Conservation (phyloP, 495 filamentous ascomycete species). For the Penicillium diatomitis region DNA sequence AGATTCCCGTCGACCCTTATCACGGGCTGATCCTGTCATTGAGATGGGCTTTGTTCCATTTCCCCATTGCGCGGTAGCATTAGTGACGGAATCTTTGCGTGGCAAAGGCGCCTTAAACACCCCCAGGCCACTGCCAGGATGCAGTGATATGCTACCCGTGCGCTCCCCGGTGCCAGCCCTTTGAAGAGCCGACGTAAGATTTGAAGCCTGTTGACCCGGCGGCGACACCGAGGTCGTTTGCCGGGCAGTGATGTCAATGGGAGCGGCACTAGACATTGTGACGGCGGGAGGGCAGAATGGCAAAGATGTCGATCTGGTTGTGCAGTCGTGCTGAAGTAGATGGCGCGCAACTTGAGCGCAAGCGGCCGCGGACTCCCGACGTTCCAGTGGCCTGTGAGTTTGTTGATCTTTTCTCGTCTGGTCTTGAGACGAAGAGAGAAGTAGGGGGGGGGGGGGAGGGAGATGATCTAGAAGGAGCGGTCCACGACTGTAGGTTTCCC, state of each 20-base stretch:
- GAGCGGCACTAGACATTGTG: slow-evolving; percentile 47
- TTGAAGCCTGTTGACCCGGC: slow-evolving; percentile 50
- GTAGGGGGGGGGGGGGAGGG: slow-evolving; percentile 13
- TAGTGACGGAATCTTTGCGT: slow-evolving; percentile 64
- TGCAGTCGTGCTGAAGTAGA: neutral
- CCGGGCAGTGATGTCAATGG: slow-evolving; percentile 58
- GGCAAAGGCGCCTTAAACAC: slow-evolving; percentile 48
- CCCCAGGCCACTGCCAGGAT: slow-evolving; percentile 41
- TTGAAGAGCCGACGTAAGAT: slow-evolving; percentile 53
- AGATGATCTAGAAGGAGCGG: slow-evolving; percentile 7
- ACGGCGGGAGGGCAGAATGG: slow-evolving; percentile 3
- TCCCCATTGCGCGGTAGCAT: slow-evolving; percentile 47
- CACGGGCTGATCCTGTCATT: slow-evolving; percentile 65
- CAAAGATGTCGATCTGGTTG: neutral
- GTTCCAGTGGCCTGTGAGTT: too few relatives aligned
- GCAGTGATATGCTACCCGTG: slow-evolving; percentile 32
- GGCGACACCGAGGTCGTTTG: slow-evolving; percentile 52
- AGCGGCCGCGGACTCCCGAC: too few relatives aligned
- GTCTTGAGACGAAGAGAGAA: neutral
- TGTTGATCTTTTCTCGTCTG: too few relatives aligned
- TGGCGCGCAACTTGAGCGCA: too few relatives aligned
- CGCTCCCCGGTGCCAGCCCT: slow-evolving; percentile 35
- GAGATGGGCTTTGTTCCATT: slow-evolving; percentile 81
- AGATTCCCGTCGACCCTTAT: slow-evolving; percentile 72
- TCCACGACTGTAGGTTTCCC: slow-evolving; percentile 20